Conservation (phyloP, 2,329 filamentous ascomycete species). For the Dothiorella sarmentorum region DNA sequence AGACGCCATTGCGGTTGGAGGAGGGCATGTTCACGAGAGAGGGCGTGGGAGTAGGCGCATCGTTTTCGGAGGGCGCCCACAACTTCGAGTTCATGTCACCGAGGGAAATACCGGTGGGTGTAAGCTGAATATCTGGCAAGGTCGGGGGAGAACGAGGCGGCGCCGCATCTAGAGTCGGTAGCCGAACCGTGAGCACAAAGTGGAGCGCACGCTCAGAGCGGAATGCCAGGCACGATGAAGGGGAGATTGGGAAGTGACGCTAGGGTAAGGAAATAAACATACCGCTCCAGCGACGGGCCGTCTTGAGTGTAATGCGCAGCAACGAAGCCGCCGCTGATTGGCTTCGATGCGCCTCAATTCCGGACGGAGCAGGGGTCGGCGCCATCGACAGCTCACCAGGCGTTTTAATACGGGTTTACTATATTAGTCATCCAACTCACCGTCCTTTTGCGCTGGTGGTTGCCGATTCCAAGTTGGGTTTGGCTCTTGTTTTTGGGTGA, state of each 20-base stretch:
- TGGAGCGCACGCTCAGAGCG: slow-evolving; percentile 7
- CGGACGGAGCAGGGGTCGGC: slow-evolving; percentile 6
- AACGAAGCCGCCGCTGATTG: slow-evolving; percentile 7
- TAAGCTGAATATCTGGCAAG: slow-evolving; percentile 5
- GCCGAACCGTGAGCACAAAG: slow-evolving; percentile 5
- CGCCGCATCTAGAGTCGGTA: slow-evolving; percentile 15
- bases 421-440: background rate
- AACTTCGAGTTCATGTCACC: slow-evolving; percentile 15
- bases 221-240: slow-evolving; percentile 13
- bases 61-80: slow-evolving; percentile 11
- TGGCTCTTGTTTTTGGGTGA: no score
- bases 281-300: slow-evolving; percentile 7
- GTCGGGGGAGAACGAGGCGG: slow-evolving; percentile 15
- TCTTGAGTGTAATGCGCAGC: slow-evolving; percentile 13
- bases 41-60: slow-evolving; percentile 11
- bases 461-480: no score
- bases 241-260: slow-evolving; percentile 14
- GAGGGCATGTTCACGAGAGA: slow-evolving; percentile 14
- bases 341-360: slow-evolving; percentile 3
- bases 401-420: slow-evolving; percentile 1
- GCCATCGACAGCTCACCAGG: background rate
- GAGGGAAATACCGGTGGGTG: slow-evolving; percentile 12
- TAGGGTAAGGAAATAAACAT: slow-evolving; percentile 18
- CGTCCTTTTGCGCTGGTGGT: background rate
- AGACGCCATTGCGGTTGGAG: slow-evolving; percentile 17